phyloP scores from a whole-genome alignment of 2,329 filamentous ascomycete genomes.

The Aspergillus spinulosporus region DNA sequence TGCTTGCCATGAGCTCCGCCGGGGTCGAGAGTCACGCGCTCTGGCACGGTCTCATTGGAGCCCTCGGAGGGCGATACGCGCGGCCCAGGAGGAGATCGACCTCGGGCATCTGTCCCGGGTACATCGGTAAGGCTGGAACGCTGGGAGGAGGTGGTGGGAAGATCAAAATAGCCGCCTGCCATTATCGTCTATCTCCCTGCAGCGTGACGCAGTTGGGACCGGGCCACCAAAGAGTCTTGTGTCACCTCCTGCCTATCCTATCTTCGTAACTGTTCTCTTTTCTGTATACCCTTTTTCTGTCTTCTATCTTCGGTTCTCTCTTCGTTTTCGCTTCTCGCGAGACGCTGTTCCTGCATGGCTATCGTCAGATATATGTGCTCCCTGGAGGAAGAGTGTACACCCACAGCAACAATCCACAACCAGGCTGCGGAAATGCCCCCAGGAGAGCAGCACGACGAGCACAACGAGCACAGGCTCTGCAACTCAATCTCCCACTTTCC shows the following conservation, averaged over 20 bases:
- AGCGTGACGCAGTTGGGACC: constrained; percentile 13
- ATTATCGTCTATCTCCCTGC: constrained; percentile 21
- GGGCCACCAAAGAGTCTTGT: constrained; percentile 11
- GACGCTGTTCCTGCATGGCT: constrained; percentile 17
- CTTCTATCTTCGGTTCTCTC: no score
- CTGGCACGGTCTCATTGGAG: constrained; percentile 28
- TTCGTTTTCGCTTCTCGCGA: background rate
- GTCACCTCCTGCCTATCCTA: constrained; percentile 10
- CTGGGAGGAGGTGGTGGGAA: constrained; percentile 28
- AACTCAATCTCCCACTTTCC: constrained; percentile 10
- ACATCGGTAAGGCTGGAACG: constrained; percentile 30
- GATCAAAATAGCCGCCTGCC: constrained; percentile 38
- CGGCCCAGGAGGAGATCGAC: constrained; percentile 27
- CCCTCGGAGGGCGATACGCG: constrained; percentile 27
- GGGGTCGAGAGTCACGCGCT: constrained; percentile 21
- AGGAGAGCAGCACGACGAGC: constrained; percentile 1
- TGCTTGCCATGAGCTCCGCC: constrained; percentile 32
- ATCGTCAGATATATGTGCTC: constrained; percentile 18
- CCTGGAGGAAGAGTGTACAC: background rate
- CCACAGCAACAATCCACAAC: constrained; percentile 7
- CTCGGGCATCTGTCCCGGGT: constrained; percentile 17
- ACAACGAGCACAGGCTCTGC: constrained; percentile 16
- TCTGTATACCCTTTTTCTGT: no score
- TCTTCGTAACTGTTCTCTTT: no score
- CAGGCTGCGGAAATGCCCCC: constrained; percentile 16